Evolutionary conservation across 345 rosid genomes (phyloP).

Genomic region (Euphorbia peplus): DNA sequence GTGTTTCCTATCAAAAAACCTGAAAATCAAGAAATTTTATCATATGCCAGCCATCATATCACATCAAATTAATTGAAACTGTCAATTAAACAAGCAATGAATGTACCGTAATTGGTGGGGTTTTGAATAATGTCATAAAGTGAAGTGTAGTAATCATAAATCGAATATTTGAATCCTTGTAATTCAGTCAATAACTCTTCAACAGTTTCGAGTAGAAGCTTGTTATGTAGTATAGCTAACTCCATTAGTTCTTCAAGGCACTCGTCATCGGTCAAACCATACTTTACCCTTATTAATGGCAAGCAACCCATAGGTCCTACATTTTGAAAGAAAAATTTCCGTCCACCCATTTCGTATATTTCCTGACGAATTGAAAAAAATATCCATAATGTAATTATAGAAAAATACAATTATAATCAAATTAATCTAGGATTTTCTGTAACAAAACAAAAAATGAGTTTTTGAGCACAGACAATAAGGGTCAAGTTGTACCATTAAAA

Average conservation of each 20-base stretch:
- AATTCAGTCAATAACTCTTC: slow-evolving; percentile 4
- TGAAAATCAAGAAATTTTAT: neutral
- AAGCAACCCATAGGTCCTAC: slow-evolving; percentile 39
- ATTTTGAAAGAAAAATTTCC: slow-evolving; percentile 30
- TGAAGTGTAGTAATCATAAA: slow-evolving; percentile 34
- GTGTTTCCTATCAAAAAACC: neutral
- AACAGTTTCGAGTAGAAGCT: slow-evolving; percentile 2
- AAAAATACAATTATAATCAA: no score
- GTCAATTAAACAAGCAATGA: no score
- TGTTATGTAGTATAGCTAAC: slow-evolving; percentile 29
- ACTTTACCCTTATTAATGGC: slow-evolving; percentile 11
- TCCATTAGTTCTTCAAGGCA: slow-evolving; percentile 16
- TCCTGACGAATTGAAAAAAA: slow-evolving; percentile 6
- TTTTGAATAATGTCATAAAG: slow-evolving; percentile 6
- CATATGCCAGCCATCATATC: no score
- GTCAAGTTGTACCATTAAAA: no score
- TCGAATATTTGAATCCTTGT: slow-evolving; percentile 28
- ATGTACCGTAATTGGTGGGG: slow-evolving; percentile 19
- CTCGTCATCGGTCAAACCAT: slow-evolving; percentile 1
- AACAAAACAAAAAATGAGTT: no score
- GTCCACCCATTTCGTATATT: slow-evolving; percentile 28
- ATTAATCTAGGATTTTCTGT: no score
- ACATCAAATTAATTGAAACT: no score
- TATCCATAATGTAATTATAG: no score
- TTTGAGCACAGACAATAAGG: no score